Evolutionary conservation across 805 yeast species (phyloP).

Genomic region (Lipomyces anomalus): DNA sequence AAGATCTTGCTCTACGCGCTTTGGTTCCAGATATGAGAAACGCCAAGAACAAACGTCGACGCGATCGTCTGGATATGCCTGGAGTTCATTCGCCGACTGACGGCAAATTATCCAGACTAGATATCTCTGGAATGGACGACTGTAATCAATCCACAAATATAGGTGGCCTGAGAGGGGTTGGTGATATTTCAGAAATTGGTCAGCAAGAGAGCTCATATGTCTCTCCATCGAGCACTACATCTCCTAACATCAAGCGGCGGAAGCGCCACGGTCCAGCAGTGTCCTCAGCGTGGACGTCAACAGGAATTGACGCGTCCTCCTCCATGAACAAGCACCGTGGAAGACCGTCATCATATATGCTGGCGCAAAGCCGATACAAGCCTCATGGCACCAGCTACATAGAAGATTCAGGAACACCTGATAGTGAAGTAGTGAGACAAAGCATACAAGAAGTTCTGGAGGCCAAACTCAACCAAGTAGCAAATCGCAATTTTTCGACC

Average conservation of each 20-base stretch:
- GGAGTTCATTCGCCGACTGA: too few species aligned
- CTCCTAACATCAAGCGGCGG: conserved; percentile 6
- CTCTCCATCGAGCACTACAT: too few species aligned
- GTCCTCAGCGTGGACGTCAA: conserved; percentile 17
- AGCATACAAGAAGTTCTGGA: too few species aligned
- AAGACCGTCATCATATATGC: neutral
- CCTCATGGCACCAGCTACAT: too few species aligned
- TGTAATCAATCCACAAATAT: too few species aligned
- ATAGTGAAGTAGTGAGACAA: too few species aligned
- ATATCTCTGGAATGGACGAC: neutral
- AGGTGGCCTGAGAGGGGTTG: neutral
- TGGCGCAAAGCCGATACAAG: too few species aligned
- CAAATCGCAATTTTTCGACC: too few species aligned
- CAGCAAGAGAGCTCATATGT: neutral
- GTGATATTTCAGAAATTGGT: neutral
- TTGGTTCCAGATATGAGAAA: conserved; percentile 11
- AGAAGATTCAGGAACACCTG: too few species aligned
- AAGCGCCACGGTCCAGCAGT: conserved; percentile 22
- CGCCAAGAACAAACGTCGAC: neutral
- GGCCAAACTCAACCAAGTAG: too few species aligned
- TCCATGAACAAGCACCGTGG: conserved; percentile 1
- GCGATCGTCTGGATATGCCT: neutral
- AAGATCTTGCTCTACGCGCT: conserved; percentile 21
- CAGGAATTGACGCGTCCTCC: conserved; percentile 17
- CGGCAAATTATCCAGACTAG: too few species aligned